These are phyloP conservation scores for Zostera marina DNA, from an alignment of 116 monocot species.

Conservation along the genomic window DNA sequence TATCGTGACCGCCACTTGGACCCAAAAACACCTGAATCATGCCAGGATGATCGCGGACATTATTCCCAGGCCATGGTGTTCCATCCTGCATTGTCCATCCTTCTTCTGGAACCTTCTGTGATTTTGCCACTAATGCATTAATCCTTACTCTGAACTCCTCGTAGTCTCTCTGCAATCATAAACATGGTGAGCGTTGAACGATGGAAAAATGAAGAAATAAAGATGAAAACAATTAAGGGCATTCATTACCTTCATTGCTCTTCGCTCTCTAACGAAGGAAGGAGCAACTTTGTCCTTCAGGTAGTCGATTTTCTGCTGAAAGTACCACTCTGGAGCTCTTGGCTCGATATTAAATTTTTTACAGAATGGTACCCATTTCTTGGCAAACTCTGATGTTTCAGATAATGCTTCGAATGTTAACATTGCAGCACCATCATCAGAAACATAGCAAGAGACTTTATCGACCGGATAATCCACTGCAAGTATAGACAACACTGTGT, in stretches of 20 bases:
- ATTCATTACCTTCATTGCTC: constrained; percentile 95
- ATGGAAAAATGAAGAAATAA: not conserved
- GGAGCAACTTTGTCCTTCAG: constrained; percentile 75
- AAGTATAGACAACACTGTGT: constrained; percentile 86
- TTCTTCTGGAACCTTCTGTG: constrained; percentile 89
- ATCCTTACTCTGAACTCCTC: constrained; percentile 86
- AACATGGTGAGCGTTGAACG: not conserved
- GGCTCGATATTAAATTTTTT: constrained; percentile 81
- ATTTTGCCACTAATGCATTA: constrained; percentile 88
- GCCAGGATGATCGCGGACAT: constrained; percentile 88
- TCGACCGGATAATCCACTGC: constrained; percentile 81
- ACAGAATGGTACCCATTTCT: constrained; percentile 92
- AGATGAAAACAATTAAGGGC: not conserved
- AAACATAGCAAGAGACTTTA: constrained; percentile 91
- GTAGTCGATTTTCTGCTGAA: constrained; percentile 88
- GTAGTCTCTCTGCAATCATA: constrained; percentile 55
- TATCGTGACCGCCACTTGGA: constrained; percentile 73
- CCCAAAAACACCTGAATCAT: constrained; percentile 97
- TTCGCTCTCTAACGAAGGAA: constrained; percentile 74
- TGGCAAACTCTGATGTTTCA: constrained; percentile 92
- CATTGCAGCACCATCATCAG: constrained; percentile 97
- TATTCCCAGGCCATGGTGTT: constrained; percentile 89
- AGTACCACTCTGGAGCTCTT: constrained; percentile 87
- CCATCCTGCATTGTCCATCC: constrained; percentile 99
- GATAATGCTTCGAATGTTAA: constrained; percentile 82